These are phyloP conservation scores for Picochlorum costavermella DNA, from an alignment of 139 green algal genomes.

Conservation along the genomic window DNA sequence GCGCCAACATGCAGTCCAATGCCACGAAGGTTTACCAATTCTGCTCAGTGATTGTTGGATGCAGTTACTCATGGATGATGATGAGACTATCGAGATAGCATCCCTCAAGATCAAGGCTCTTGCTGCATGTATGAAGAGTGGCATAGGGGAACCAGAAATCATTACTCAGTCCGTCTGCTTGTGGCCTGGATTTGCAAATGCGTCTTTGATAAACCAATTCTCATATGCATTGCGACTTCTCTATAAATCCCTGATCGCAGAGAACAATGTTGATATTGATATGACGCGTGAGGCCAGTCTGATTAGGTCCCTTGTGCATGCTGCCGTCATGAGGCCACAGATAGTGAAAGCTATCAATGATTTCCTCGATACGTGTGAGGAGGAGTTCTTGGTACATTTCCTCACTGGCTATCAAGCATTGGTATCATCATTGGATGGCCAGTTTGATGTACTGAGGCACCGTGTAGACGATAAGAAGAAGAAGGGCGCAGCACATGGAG, in stretches of 20 bases:
- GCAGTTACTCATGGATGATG: conserved; percentile 13
- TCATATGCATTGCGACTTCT: conserved; percentile 14
- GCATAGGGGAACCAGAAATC: conserved; percentile 7
- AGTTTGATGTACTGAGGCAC: conserved; percentile 12
- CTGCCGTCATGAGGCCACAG: conserved; percentile 13
- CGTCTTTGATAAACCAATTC: background rate
- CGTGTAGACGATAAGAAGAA: background rate
- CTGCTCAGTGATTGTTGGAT: conserved; percentile 20
- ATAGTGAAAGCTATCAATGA: conserved; percentile 16
- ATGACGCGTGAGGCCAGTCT: conserved; percentile 12
- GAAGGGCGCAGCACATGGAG: background rate
- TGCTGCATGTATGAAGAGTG: conserved; percentile 14
- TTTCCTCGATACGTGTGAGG: conserved; percentile 11
- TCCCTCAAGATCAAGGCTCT: conserved; percentile 24
- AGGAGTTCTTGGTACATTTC: conserved; percentile 5
- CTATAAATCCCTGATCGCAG: background rate
- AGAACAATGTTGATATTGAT: background rate
- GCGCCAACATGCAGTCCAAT: conserved; percentile 7
- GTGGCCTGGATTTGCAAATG: conserved; percentile 19
- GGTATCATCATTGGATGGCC: conserved; percentile 2
- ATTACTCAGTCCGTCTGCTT: conserved; percentile 13
- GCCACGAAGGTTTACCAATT: background rate
- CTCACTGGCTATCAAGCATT: conserved; percentile 12
- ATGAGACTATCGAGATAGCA: conserved; percentile 18
- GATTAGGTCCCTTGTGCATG: conserved; percentile 13